A percentile compares a stretch with the other conserved stretches of the same genome.
Conservation (phyloP, 2,329 filamentous ascomycete genomes). For the Aureobasidium melanogenum region DNA sequence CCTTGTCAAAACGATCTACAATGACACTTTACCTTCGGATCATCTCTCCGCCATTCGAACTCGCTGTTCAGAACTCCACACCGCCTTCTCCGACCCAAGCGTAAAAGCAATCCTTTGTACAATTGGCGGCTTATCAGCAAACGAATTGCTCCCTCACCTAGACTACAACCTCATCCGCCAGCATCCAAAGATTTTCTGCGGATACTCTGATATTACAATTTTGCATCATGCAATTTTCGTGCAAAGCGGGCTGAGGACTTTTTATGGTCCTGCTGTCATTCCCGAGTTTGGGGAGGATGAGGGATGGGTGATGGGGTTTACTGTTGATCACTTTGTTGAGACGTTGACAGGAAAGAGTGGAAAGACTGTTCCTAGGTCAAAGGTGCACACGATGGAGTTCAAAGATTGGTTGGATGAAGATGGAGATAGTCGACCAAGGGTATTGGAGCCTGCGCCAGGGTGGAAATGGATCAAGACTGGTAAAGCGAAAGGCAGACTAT, state of each 20-base stretch:
- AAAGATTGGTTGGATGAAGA: background rate
- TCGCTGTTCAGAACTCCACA: slow-evolving; percentile 19
- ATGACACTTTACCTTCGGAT: background rate
- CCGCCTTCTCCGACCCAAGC: slow-evolving; percentile 18
- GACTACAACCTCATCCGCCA: slow-evolving; percentile 22
- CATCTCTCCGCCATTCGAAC: slow-evolving; percentile 11
- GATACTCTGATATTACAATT: slow-evolving; percentile 25
- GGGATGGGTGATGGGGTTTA: slow-evolving; percentile 17
- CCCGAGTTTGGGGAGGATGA: slow-evolving; percentile 21
- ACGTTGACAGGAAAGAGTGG: background rate
- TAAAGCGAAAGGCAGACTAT: background rate
- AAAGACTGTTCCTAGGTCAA: background rate
- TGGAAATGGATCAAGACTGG: slow-evolving; percentile 16
- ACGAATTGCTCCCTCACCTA: slow-evolving; percentile 22
- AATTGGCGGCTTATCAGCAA: slow-evolving; percentile 20
- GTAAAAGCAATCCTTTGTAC: slow-evolving; percentile 23
- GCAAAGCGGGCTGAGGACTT: slow-evolving; percentile 19
- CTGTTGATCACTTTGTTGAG: slow-evolving; percentile 15
- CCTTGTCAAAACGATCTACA: slow-evolving; percentile 17
- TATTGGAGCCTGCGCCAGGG: background rate
- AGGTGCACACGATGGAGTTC: background rate
- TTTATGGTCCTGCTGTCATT: slow-evolving; percentile 24
- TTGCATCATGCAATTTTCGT: slow-evolving; percentile 21
- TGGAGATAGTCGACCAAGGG: background rate
- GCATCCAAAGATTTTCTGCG: slow-evolving; percentile 27